These are phyloP conservation scores for Stereocaulon alpinum DNA, from an alignment of 495 filamentous ascomycete genomes.

Conservation along the genomic window DNA sequence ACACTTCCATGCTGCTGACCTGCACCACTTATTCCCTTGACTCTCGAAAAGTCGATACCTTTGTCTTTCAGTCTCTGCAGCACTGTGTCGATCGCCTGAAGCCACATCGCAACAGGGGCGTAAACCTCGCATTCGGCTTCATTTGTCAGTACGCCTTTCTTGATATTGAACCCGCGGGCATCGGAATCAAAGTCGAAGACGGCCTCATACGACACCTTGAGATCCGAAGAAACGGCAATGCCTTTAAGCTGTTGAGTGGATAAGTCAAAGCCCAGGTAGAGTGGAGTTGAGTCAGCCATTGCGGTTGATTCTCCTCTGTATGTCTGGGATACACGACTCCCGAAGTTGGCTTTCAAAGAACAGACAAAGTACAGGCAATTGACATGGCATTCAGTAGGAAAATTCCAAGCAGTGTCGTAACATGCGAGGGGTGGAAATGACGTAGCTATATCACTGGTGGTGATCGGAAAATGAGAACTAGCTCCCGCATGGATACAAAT, in stretches of 20 bases:
- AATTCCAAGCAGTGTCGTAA: neutral
- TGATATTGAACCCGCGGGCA: slow-evolving; percentile 60
- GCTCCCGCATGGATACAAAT: neutral
- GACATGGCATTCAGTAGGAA: neutral
- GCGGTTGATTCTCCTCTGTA: neutral
- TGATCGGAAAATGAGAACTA: neutral
- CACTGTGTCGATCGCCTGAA: slow-evolving; percentile 83
- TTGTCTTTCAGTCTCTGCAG: slow-evolving; percentile 58
- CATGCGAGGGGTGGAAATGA: neutral
- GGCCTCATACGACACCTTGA: slow-evolving; percentile 65
- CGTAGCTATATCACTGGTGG: neutral
- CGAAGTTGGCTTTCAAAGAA: neutral
- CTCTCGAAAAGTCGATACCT: slow-evolving; percentile 63
- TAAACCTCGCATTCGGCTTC: slow-evolving; percentile 76
- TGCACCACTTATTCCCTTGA: slow-evolving; percentile 78
- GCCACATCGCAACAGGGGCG: slow-evolving; percentile 87
- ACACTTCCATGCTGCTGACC: slow-evolving; percentile 97
- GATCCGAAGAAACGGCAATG: slow-evolving; percentile 67
- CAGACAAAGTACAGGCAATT: neutral
- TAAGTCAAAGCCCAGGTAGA: slow-evolving; percentile 91
- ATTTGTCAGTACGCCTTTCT: slow-evolving; percentile 78
- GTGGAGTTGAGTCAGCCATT: slow-evolving; percentile 40
- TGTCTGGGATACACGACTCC: neutral
- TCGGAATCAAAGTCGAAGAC: slow-evolving; percentile 69
- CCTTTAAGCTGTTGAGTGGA: slow-evolving; percentile 95